Evolutionary conservation across 1,284 basidiomycete genomes (phyloP), one percentile per base, ranked within the genome.

Genomic region (Malassezia nana): DNA sequence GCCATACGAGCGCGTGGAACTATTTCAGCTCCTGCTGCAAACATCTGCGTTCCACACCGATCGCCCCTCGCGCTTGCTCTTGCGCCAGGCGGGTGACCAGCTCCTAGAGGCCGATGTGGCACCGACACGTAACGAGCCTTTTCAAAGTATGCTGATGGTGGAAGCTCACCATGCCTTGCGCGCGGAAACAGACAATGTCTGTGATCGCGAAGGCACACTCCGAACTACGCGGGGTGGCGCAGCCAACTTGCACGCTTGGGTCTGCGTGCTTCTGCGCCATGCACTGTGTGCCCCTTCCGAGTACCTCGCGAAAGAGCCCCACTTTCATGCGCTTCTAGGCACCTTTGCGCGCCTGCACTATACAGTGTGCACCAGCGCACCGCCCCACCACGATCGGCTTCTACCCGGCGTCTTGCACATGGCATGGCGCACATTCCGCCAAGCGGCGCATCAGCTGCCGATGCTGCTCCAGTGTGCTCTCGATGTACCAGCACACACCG

Each of bases 41-140:
- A 88, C 85, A 0, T 85, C 86, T 69, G 80, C 85, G 12, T 82
- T 83, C 62, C 89, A 89, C 77, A 76, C 81, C 41, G 87, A 90
- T 69, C 75, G 79, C 2, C 70, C 78, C 47, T 89, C 87, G 2
- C 78, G 84, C 53, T 78, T 82, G 45, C 83, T 83, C 3, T 83
- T 86, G 0, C 82, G 87, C 59, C 75, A 75, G 1, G 79, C 87
- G 30, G 81, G 81, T 0, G 78, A 80, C 66, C 80, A 81, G 41
- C 67, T 89, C 49, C 79, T 87, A 15, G 80, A 82, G 42, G 65
- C 77, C 29, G 78, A 80, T 25, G 78, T 78, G 22, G 75, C 74
- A 2, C 66, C 75, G 13, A 71, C 77, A n/a, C 76, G 76, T 24
- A 29, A 55, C 25, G 51, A 45, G 9, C 53, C 59, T 6, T 57